Percentiles rank a stretch among this genome's conserved stretches.
phyloP scores from a whole-genome alignment of 1,284 basidiomycete species.

The Microbotryum saponariae region DNA sequence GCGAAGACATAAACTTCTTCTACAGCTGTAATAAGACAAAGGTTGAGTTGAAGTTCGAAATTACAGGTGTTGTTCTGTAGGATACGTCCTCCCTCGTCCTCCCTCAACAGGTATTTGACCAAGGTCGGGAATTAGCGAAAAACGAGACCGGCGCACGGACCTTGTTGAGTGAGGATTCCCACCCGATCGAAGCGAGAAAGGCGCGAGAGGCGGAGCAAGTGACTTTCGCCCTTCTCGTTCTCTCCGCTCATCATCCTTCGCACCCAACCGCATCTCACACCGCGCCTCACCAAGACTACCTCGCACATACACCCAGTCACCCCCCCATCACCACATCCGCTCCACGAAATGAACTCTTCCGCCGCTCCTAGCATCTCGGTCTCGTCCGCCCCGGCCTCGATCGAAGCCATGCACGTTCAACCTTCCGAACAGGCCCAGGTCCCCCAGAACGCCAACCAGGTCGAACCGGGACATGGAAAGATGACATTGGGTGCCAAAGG shows the following conservation, averaged over 20 bases:
- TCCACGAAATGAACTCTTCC: slow-evolving; percentile 14
- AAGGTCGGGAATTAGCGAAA: no score
- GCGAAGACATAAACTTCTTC: no score
- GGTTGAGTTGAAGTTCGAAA: no score
- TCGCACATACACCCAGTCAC: background rate
- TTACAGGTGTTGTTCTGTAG: no score
- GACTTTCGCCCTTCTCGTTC: background rate
- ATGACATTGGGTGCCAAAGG: slow-evolving; percentile 27
- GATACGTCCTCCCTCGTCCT: no score
- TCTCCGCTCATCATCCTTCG: slow-evolving; percentile 7
- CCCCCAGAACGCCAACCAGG: slow-evolving; percentile 17
- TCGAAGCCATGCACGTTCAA: slow-evolving; percentile 22
- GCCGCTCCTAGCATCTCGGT: slow-evolving; percentile 1
- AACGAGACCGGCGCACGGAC: no score
- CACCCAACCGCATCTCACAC: background rate
- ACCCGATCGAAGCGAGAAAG: no score
- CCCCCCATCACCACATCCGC: background rate
- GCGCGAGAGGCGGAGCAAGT: no score
- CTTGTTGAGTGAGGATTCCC: no score
- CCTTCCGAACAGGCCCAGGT: slow-evolving; percentile 11
- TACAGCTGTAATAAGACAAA: no score
- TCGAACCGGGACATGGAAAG: slow-evolving; percentile 17
- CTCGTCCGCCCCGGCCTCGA: slow-evolving; percentile 4
- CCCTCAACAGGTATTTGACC: no score
- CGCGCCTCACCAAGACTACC: background rate